Percentiles rank a stretch among this genome's conserved stretches.
Evolutionary conservation across 2,329 filamentous ascomycete genomes (phyloP).

Genomic region (Aspergillus aculeatus): DNA sequence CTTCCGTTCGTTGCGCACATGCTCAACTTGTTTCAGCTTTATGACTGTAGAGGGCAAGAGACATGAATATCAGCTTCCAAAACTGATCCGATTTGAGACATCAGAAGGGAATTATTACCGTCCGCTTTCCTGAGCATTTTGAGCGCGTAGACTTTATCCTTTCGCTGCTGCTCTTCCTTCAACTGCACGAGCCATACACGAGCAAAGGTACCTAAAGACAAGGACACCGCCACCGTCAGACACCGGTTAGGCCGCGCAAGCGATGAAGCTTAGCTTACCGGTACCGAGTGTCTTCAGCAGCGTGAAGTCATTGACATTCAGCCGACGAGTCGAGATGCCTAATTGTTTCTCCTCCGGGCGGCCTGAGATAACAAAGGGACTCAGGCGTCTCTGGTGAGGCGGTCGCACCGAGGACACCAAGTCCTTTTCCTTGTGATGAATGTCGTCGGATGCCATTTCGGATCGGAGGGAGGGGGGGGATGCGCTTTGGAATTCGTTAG

Average conservation of each 20-base stretch:
- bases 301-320: conserved; percentile 47
- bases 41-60: conserved; percentile 40
- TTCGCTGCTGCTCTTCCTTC: conserved; percentile 36
- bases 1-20: conserved; percentile 66
- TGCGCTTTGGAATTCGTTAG: conserved; percentile 28
- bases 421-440: conserved; percentile 32
- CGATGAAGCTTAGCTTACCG: conserved; percentile 33
- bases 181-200: conserved; percentile 51
- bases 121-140: conserved; percentile 53
- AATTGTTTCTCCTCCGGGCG: conserved; percentile 39
- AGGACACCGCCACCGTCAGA: conserved; percentile 18
- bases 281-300: conserved; percentile 51
- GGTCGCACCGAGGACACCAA: conserved; percentile 28
- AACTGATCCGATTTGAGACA: background rate
- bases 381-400: conserved; percentile 31
- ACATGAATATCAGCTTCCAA: conserved; percentile 2
- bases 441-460: conserved; percentile 21
- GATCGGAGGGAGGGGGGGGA: conserved; percentile 18
- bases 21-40: conserved; percentile 66
- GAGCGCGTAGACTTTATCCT: conserved; percentile 48
- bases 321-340: conserved; percentile 36
- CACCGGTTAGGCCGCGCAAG: conserved; percentile 5
- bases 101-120: conserved; percentile 30
- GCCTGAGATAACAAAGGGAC: conserved; percentile 39
- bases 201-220: conserved; percentile 49